Percentiles rank a stretch among this genome's conserved stretches.
phyloP scores from a whole-genome alignment of 768 basidiomycete genomes.

The Suillus americanus region DNA sequence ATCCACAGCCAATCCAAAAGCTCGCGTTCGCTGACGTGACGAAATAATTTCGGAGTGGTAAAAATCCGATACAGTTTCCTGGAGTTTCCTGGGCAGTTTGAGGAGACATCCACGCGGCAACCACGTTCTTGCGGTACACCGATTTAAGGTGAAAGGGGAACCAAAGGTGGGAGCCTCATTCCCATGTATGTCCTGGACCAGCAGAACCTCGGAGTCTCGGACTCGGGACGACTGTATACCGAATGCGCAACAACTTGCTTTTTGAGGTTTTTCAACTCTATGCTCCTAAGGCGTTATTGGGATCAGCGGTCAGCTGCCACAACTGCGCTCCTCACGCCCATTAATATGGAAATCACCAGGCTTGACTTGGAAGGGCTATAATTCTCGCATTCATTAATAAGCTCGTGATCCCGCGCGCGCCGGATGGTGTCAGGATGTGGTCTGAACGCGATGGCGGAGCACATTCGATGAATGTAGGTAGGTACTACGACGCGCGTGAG shows the following conservation, averaged over 20 bases:
- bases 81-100: constrained; percentile 41
- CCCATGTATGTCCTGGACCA: constrained; percentile 13
- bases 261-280: background rate
- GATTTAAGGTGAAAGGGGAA: constrained; percentile 5
- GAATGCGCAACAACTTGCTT: background rate
- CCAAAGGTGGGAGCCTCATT: background rate
- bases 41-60: constrained; percentile 27
- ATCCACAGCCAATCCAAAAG: constrained; percentile 50
- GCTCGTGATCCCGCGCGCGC: constrained; percentile 42
- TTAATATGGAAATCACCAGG: constrained; percentile 34
- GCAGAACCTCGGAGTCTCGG: too few species aligned
- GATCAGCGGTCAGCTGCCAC: constrained; percentile 20
- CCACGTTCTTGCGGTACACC: constrained; percentile 5
- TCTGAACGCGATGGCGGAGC: constrained; percentile 52
- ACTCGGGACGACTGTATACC: background rate
- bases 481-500: constrained; percentile 41
- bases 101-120: constrained; percentile 23
- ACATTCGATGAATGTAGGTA: constrained; percentile 47
- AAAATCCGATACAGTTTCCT: constrained; percentile 49
- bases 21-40: constrained; percentile 42
- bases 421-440: constrained; percentile 40
- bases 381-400: constrained; percentile 48
- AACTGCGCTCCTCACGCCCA: constrained; percentile 24
- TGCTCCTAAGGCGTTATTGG: constrained; percentile 18
- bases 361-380: constrained; percentile 11